phyloP scores from a whole-genome alignment of 2,329 filamentous ascomycete species.

The Talaromyces islandicus region DNA sequence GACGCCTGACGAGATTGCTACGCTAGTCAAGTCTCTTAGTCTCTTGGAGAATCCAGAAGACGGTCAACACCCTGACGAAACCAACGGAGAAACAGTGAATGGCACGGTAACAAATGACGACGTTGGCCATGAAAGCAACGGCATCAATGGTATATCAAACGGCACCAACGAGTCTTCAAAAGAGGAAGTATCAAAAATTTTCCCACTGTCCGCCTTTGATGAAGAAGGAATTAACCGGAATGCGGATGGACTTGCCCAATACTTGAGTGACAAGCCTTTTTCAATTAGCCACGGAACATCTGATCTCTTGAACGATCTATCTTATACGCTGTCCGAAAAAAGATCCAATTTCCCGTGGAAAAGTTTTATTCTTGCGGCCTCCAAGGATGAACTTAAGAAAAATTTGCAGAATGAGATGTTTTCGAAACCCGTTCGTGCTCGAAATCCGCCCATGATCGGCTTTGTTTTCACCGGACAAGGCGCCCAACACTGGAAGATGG shows the following conservation, averaged over 20 bases:
- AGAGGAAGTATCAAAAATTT: conserved; percentile 1
- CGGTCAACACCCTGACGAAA: not conserved
- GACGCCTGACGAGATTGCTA: conserved; percentile 1
- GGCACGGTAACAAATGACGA: not conserved
- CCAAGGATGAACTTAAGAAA: conserved; percentile 2
- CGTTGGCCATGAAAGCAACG: not conserved
- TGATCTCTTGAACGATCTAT: conserved; percentile 16
- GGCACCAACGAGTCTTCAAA: not conserved
- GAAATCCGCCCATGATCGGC: conserved; percentile 2
- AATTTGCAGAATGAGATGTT: conserved; percentile 14
- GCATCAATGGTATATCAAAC: not conserved
- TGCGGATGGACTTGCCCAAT: conserved; percentile 11
- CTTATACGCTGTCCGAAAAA: conserved; percentile 18
- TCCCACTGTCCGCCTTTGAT: conserved; percentile 7
- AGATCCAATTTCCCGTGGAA: conserved; percentile 12
- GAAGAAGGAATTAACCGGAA: conserved; percentile 12
- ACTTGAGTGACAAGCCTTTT: conserved; percentile 9
- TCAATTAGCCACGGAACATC: conserved; percentile 1
- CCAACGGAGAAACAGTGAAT: not conserved
- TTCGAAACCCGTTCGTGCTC: conserved; percentile 7
- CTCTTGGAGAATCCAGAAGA: not conserved
- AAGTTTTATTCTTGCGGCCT: conserved; percentile 13
- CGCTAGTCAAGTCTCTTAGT: not conserved
- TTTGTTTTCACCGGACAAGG: conserved; percentile 14
- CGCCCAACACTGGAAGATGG: conserved; percentile 12